Evolutionary conservation across 1,284 basidiomycete species (phyloP), one percentile per base, ranked within the genome.

Genomic region (Trichosporon asahii): DNA sequence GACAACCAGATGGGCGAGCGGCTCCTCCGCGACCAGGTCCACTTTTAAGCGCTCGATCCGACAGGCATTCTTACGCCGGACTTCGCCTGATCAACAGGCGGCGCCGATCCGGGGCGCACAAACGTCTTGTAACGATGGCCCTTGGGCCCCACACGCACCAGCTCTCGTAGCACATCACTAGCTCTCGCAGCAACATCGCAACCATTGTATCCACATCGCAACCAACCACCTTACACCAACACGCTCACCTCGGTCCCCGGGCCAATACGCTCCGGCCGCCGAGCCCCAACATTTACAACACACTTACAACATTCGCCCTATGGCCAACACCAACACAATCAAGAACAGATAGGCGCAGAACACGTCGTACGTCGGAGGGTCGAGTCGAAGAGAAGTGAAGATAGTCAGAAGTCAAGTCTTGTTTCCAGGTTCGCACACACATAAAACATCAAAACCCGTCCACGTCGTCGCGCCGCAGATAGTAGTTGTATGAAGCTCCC

Each of bases 1-100:
- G 66, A 70, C 68, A 64, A 11, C 21, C 65, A 82, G 79, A 82
- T 81, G 81, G 80, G 80, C 60, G 81, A 82, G 73, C 72, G 81
- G 9, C 70, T 82, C 60, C 72, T 82, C 7, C 76, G 81, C 25
- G 81, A 82, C 73, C 80, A 81, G 66, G 80, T 78, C 5, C 79
- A 80, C 69, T 81, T 82, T 71, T 73, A 71, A 65, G 66, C 33
- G 40, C 40, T 18, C 5, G 15, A 18, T 6, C 15, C 15, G 29
- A n/a, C 21, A 27, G 23, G 3, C 49, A 53, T 8, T 53, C n/a
- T n/a, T n/a, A n/a, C n/a, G n/a, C n/a, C n/a, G n/a, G 4, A 53
- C 21, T n/a, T 7, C 5, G 21, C 49, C 49, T 23, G 35, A 37
- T 8, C 11, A 37, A 37, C 35, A 37, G 35, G 35, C 35, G 14